Percentiles rank a stretch among this genome's conserved stretches.
phyloP scores from a whole-genome alignment of 2,329 filamentous ascomycete species.

The Epichloe gansuensis region DNA sequence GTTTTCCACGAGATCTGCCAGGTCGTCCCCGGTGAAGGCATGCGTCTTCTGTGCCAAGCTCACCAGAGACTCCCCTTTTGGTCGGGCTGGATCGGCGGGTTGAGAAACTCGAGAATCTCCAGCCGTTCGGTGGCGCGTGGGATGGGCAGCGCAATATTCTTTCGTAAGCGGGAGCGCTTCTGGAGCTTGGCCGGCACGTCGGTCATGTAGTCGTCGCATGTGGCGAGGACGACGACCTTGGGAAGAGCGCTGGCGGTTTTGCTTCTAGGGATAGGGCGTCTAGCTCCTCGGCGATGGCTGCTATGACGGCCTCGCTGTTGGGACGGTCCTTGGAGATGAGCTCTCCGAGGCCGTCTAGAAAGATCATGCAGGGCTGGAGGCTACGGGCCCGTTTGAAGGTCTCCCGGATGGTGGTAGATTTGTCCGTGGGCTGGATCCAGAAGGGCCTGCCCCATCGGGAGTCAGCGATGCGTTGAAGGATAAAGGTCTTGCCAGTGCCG shows the following conservation, averaged over 20 bases:
- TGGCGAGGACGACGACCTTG: constrained; percentile 60
- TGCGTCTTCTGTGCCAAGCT: constrained; percentile 65
- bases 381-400: constrained; percentile 57
- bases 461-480: constrained; percentile 55
- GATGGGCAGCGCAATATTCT: constrained; percentile 62
- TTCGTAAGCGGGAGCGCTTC: constrained; percentile 49
- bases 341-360: constrained; percentile 67
- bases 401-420: constrained; percentile 48
- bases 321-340: constrained; percentile 50
- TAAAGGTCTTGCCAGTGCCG: constrained; percentile 73
- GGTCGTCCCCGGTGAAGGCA: constrained; percentile 72
- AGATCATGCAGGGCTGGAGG: constrained; percentile 61
- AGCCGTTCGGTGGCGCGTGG: constrained; percentile 60
- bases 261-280: constrained; percentile 36
- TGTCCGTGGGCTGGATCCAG: constrained; percentile 43
- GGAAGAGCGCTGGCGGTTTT: constrained; percentile 27
- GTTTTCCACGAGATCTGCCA: constrained; percentile 47
- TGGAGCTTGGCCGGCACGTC: constrained; percentile 61
- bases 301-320: constrained; percentile 37
- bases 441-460: constrained; percentile 61
- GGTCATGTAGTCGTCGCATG: constrained; percentile 57
- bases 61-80: constrained; percentile 39
- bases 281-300: constrained; percentile 40
- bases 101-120: constrained; percentile 58
- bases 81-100: constrained; percentile 32